These are phyloP conservation scores for Biscogniauxia mediterranea DNA, from an alignment of 2,329 filamentous ascomycete species.

Conservation along the genomic window DNA sequence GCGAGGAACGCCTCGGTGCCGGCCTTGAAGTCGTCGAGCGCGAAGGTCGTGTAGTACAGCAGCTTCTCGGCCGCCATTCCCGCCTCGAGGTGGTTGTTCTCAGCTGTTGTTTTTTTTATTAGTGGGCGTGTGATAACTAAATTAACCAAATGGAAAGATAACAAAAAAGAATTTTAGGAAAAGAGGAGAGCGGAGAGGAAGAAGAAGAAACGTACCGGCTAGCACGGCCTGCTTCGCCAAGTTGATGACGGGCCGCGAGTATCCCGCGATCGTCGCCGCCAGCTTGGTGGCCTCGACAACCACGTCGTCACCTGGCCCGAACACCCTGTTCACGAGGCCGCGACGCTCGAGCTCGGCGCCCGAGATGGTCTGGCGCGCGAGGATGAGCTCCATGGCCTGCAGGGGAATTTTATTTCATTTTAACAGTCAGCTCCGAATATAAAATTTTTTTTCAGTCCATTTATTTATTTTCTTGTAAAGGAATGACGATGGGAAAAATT, in stretches of 20 bases:
- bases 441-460: too few relatives aligned
- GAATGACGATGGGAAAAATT: too few relatives aligned
- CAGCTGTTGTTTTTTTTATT: conserved; percentile 31
- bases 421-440: neutral
- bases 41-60: conserved; percentile 38
- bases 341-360: conserved; percentile 38
- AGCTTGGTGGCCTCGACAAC: conserved; percentile 37
- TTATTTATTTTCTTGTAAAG: too few relatives aligned
- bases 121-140: conserved; percentile 5
- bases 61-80: conserved; percentile 38
- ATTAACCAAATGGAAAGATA: neutral
- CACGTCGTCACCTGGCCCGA: conserved; percentile 33
- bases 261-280: conserved; percentile 39
- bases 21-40: conserved; percentile 39
- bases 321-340: conserved; percentile 39
- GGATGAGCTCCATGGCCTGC: conserved; percentile 45
- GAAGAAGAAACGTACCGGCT: conserved; percentile 32
- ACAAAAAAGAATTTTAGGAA: neutral
- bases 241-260: conserved; percentile 39
- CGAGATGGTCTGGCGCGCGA: conserved; percentile 39
- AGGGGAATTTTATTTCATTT: conserved; percentile 7
- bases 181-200: neutral
- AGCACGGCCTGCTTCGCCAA: conserved; percentile 44
- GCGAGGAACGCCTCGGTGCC: conserved; percentile 42
- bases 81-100: conserved; percentile 39